Conservation (phyloP, 192 early-diverging fungal genomes). For the Rhizoclosmatium globosum region DNA sequence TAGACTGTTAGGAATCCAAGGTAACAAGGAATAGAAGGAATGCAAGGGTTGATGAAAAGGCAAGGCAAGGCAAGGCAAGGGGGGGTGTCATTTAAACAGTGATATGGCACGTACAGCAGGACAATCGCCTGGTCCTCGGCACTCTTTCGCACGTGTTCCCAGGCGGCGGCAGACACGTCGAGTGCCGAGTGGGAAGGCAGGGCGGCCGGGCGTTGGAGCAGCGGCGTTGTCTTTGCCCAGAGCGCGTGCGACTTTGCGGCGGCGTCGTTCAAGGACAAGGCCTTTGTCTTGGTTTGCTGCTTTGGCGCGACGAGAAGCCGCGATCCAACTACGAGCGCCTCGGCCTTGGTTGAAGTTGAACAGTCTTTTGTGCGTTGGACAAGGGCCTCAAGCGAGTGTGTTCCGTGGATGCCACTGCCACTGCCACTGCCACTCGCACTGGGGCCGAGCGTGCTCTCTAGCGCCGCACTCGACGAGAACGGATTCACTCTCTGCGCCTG, state of each 20-base stretch:
- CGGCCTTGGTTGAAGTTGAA: constrained; percentile 72
- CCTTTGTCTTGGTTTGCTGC: constrained; percentile 45
- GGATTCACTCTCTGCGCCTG: constrained; percentile 33
- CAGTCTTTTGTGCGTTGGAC: constrained; percentile 44
- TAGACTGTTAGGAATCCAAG: constrained; percentile 8
- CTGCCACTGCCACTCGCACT: constrained; percentile 13
- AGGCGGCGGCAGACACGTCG: constrained; percentile 83
- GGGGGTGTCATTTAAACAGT: too few species aligned
- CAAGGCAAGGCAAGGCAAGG: constrained; percentile 5
- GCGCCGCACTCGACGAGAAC: constrained; percentile 39
- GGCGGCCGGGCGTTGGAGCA: constrained; percentile 40
- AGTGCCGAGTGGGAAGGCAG: constrained; percentile 79
- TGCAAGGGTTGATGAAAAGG: neutral
- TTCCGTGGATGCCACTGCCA: constrained; percentile 1
- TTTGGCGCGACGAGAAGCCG: constrained; percentile 27
- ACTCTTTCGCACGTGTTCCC: constrained; percentile 87
- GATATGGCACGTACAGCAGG: constrained; percentile 71
- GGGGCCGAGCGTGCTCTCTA: constrained; percentile 24
- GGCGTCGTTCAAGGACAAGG: constrained; percentile 53
- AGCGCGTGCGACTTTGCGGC: constrained; percentile 74
- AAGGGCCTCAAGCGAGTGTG: constrained; percentile 23
- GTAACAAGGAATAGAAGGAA: neutral
- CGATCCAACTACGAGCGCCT: constrained; percentile 76
- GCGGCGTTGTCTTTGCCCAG: constrained; percentile 31
- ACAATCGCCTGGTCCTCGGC: constrained; percentile 90